phyloP scores from a whole-genome alignment of 106 monocot species.

The Narthecium ossifragum region DNA sequence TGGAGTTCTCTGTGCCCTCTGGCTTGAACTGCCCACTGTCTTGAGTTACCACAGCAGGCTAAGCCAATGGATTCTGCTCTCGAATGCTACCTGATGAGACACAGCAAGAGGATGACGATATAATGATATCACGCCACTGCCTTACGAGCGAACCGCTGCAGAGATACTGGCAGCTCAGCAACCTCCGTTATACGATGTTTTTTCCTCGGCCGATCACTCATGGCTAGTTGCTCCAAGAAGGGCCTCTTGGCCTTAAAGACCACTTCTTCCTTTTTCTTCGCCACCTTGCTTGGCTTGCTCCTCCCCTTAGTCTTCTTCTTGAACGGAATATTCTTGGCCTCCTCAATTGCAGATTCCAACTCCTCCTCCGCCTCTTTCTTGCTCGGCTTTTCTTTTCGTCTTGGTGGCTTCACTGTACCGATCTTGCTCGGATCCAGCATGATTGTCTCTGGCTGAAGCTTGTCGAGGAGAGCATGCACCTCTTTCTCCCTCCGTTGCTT shows the following conservation, averaged over 20 bases:
- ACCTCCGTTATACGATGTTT: conserved; percentile 21
- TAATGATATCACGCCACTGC: conserved; percentile 19
- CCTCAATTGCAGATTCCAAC: conserved; percentile 50
- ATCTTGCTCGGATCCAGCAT: conserved; percentile 86
- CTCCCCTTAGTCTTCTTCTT: conserved; percentile 97
- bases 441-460: conserved; percentile 86
- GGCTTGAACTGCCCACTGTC: no score
- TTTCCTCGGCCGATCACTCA: conserved; percentile 16
- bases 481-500: conserved; percentile 88
- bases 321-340: conserved; percentile 38
- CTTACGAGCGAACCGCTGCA: conserved; percentile 66
- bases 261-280: conserved; percentile 67
- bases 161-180: conserved; percentile 55
- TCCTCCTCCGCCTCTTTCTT: conserved; percentile 49
- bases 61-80: no score
- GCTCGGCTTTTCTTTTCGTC: conserved; percentile 32
- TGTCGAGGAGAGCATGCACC: conserved; percentile 72
- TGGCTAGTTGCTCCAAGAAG: conserved; percentile 38
- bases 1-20: no score
- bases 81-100: no score
- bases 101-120: no score
- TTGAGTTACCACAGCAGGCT: no score
- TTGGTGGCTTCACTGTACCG: conserved; percentile 48
- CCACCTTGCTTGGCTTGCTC: conserved; percentile 78
- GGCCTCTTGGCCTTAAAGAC: conserved; percentile 66